phyloP scores from a whole-genome alignment of 2,329 filamentous ascomycete species.

The Thielaviopsis populi region DNA sequence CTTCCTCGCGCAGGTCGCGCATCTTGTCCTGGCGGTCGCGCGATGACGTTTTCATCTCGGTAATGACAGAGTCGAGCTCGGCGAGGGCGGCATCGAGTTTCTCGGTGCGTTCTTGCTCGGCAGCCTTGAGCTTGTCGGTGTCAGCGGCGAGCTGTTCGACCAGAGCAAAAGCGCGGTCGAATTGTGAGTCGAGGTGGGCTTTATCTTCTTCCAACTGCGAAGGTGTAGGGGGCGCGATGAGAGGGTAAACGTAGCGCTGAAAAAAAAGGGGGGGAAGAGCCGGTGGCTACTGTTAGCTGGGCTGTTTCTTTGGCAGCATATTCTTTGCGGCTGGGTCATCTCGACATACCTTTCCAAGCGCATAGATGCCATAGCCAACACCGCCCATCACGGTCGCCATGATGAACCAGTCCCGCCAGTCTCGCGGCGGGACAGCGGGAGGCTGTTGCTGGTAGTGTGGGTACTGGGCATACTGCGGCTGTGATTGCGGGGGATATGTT shows the following conservation, averaged over 20 bases:
- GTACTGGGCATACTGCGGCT: slow-evolving; percentile 30
- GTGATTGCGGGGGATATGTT: slow-evolving; percentile 27
- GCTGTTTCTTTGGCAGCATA: neutral
- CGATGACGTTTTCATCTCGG: slow-evolving; percentile 66
- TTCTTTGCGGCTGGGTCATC: neutral
- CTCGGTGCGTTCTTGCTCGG: slow-evolving; percentile 72
- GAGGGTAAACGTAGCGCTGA: slow-evolving; percentile 75
- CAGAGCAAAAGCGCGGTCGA: slow-evolving; percentile 78
- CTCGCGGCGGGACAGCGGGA: slow-evolving; percentile 54
- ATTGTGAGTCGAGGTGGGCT: slow-evolving; percentile 78
- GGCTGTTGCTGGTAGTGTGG: slow-evolving; percentile 36
- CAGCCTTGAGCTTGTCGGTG: slow-evolving; percentile 71
- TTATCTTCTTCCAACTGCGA: slow-evolving; percentile 93
- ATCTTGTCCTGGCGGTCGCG: slow-evolving; percentile 76
- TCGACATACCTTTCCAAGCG: slow-evolving; percentile 58
- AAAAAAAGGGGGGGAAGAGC: neutral
- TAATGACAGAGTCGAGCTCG: slow-evolving; percentile 72
- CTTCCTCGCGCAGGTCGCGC: slow-evolving; percentile 71
- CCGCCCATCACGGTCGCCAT: slow-evolving; percentile 93
- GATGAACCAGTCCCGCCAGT: slow-evolving; percentile 99
- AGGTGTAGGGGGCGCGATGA: slow-evolving; percentile 85
- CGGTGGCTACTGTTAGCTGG: slow-evolving; percentile 9
- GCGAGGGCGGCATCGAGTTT: slow-evolving; percentile 65
- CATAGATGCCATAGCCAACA: slow-evolving; percentile 76
- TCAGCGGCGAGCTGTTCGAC: slow-evolving; percentile 87